Evolutionary conservation across 495 filamentous ascomycete genomes (phyloP), one percentile per base, ranked within the genome.

Genomic region (Neurospora africana): DNA sequence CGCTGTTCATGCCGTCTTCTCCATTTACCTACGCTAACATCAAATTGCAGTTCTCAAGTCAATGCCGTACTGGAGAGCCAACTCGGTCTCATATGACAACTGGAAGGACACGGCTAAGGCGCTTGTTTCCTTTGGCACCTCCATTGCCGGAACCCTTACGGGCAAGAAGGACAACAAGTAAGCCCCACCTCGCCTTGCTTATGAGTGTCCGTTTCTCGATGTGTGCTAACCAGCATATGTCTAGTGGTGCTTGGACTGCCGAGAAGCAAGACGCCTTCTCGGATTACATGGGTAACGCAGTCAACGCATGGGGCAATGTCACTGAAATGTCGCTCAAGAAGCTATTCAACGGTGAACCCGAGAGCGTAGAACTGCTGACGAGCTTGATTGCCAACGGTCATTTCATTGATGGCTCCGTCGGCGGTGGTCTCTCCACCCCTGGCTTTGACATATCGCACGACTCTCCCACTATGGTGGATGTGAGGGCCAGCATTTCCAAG

Each of bases 311-410:
- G 78, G 19, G 0, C 19, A 68, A 72, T 1, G 35, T 70, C 30
- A 71, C 73, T 40, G 38, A 58, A 19, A 10, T 41, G 10, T 19
- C 73, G 21, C 69, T 79, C 7, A 13, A 13, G 3, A 30, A 69
- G 3, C 39, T 78, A 10, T 79, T 79, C 71, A 41, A 72, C 65
- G 78, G 78, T 70, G n/a, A 27, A 0, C 39, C 72, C 33, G 70
- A 73, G 36, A 72, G 38, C 1, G 36, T 78, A 21, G 36, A 73
- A 2, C 61, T 72, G 17, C 76, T 80, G n/a, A 47, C 36, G n/a
- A 70, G 47, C 5, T 27, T 72, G n/a, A 76, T 81, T 11, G 36
- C 75, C 5, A 71, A 78, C 61, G 80, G 80, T 17, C 71, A 79
- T 41, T 73, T 82, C 69, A 72, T 80, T 58, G 69, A 73, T 33